Percentiles rank a stretch among this genome's conserved stretches.
phyloP scores from a whole-genome alignment of 2,329 filamentous ascomycete genomes.

The Neonectria faginata region DNA sequence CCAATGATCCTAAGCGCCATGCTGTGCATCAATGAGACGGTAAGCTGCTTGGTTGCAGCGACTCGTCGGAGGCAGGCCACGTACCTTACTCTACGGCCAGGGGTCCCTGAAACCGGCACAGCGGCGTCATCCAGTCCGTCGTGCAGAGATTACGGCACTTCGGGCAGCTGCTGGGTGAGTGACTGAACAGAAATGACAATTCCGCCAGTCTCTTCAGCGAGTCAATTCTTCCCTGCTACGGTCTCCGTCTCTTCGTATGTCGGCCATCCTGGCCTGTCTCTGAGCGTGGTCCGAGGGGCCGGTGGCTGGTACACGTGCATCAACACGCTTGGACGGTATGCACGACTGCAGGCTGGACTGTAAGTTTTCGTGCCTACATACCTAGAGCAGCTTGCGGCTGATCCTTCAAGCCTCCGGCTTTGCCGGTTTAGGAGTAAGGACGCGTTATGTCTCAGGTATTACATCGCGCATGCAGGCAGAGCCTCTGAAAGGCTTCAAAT shows the following conservation, averaged over 20 bases:
- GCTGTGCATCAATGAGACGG: conserved; percentile 26
- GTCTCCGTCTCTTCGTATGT: neutral
- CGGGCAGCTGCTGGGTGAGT: conserved; percentile 17
- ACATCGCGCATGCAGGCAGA: conserved; percentile 11
- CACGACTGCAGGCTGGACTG: neutral
- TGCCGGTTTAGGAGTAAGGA: conserved; percentile 16
- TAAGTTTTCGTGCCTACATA: neutral
- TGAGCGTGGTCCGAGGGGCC: neutral
- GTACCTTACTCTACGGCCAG: conserved; percentile 22
- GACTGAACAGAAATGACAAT: conserved; percentile 17
- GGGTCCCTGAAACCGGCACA: conserved; percentile 42
- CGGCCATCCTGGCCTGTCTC: neutral
- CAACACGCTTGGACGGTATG: conserved; percentile 2
- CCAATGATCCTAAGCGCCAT: conserved; percentile 26
- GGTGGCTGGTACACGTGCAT: conserved; percentile 11
- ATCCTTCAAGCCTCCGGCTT: conserved; percentile 12
- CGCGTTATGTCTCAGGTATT: conserved; percentile 16
- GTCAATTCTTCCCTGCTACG: conserved; percentile 5
- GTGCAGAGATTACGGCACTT: conserved; percentile 31
- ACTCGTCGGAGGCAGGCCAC: conserved; percentile 33
- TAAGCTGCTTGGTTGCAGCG: conserved; percentile 20
- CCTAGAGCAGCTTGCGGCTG: neutral
- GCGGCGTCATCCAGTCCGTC: conserved; percentile 31
- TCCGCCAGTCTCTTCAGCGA: conserved; percentile 8
- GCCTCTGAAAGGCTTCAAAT: conserved; percentile 4